Base-by-base conservation (phyloP, 2,329 filamentous ascomycete species). In the Claviceps purpurea region DNA sequence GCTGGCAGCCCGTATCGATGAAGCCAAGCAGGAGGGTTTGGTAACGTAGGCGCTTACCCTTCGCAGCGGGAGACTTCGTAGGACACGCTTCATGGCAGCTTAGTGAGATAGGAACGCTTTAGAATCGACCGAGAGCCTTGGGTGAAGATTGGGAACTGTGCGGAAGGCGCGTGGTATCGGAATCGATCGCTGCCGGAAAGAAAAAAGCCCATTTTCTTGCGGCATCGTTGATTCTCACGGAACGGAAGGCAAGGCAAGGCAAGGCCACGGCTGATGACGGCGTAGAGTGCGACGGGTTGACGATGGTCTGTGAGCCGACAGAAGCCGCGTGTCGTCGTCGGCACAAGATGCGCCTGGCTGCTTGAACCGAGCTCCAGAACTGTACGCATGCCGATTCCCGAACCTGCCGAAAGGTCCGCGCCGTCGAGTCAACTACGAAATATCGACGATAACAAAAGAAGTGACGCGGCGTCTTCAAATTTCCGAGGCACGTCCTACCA, bases 1-100 rank as follows among this genome's bases (percentile, higher is more conserved):
- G 63, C 75, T 72, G 39, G 70, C 71, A 41, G 61, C 59, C 56
- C 74, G 69, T 50, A 63, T 52, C 18, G 59, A 51, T 49, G 58
- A 51, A 40, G 56, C 55, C 52, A 59, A 53, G 47, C 56, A 54
- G 52, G 55, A 56, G 50, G 56, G 34, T 53, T 58, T 56, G 46
- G 57, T 50, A 53, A 54, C 60, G 42, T 59, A 48, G 37, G 54
- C 52, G 40, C 50, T 47, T 24, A 58, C 59, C 54, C 60, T 60
- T 43, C 60, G 59, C 43, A 66, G 55, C 49, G 62, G 56, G 50
- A 62, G 55, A 51, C 60, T 56, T 51, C 61, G 59, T 51, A 70
- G 56, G 52, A 65, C 58, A 53, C 63, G 61, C 58, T 60, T 68
- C 67, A 70, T 70, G 50, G 45, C 58, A 51, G 34, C 40, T 46